Evolutionary conservation across 2,329 filamentous ascomycete species (phyloP), one percentile per base, ranked within the genome.

Genomic region (Pseudomassariella vexata): DNA sequence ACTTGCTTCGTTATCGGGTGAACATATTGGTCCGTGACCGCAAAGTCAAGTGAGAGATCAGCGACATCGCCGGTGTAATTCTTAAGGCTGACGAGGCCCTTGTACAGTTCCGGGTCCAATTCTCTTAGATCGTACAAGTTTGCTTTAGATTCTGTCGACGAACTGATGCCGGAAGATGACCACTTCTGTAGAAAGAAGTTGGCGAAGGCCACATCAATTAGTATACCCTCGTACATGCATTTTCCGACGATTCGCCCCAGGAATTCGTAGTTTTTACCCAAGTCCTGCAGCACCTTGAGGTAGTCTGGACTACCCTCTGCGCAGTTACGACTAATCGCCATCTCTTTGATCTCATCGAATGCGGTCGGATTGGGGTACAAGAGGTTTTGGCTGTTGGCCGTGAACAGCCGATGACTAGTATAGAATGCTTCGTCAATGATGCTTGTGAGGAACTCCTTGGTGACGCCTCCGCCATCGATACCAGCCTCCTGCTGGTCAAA

Each of bases 131-230:
- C 92, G 54, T 98, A 95, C 49, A 98, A 74, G 44, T 85, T 95
- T n/a, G 88, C 84, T 31, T 88, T 83, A 61, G 94, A 95, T 8
- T 77, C 74, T 9, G 76, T 74, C 32, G 56, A 48, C 2, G 53
- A 52, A 11, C 53, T 54, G 79, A 63, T 64, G 11, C 82, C 82
- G 9, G 82, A 80, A 32, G 90, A 72, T 3, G 88, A 79, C 92
- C 92, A 98, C 55, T 96, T 95, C 38, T 95, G 74, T 6, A 98
- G 73, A 62, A 98, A 98, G 64, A 98, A 98, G 1, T 85, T 82
- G 1, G 90, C 89, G 64, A 98, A 98, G 30, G 79, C 79, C 38
- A 95, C 81, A 57, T 98, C 89, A 28, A 96, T 81, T 3, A 98
- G 70, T 26, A 98, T 96, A 1, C 89, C 89, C 62, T 98, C 92